Percentiles rank a stretch among this genome's conserved stretches.
Conservation (phyloP, 164 flowering plant species). For the Echeveria elegans region DNA sequence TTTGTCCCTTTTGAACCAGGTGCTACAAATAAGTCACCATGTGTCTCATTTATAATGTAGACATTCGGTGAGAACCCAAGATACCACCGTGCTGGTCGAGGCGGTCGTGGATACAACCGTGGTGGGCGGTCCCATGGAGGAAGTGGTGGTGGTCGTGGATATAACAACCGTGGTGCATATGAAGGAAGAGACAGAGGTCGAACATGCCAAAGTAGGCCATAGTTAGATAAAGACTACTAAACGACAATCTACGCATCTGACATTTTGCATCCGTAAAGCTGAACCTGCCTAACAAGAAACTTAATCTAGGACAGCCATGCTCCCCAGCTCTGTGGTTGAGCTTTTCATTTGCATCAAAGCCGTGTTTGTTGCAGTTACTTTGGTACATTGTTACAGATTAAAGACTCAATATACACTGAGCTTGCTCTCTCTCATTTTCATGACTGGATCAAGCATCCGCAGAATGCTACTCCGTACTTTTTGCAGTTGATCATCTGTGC, state of each 20-base stretch:
- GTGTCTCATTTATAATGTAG: constrained; percentile 23
- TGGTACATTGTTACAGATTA: too few species aligned
- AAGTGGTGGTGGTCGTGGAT: constrained; percentile 22
- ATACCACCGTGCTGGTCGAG: constrained; percentile 49
- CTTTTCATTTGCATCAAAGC: too few species aligned
- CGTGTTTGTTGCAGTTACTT: too few species aligned
- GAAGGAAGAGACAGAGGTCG: constrained; percentile 52
- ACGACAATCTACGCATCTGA: not conserved
- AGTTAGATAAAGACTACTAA: not conserved
- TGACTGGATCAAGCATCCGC: too few species aligned
- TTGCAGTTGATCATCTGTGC: too few species aligned
- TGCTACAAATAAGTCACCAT: not conserved
- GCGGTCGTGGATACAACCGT: constrained; percentile 47
- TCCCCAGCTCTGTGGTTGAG: too few species aligned
- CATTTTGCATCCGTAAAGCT: not conserved
- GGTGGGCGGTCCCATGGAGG: constrained; percentile 58
- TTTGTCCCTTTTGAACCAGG: not conserved
- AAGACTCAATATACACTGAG: too few species aligned
- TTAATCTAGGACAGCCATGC: too few species aligned
- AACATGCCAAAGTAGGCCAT: constrained; percentile 13
- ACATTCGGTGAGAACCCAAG: constrained; percentile 67
- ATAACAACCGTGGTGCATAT: constrained; percentile 32
- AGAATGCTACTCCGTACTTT: too few species aligned
- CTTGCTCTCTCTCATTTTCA: too few species aligned
- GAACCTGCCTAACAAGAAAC: not conserved